Base-by-base conservation (phyloP, 768 basidiomycete genomes). In the Trametes elegans region DNA sequence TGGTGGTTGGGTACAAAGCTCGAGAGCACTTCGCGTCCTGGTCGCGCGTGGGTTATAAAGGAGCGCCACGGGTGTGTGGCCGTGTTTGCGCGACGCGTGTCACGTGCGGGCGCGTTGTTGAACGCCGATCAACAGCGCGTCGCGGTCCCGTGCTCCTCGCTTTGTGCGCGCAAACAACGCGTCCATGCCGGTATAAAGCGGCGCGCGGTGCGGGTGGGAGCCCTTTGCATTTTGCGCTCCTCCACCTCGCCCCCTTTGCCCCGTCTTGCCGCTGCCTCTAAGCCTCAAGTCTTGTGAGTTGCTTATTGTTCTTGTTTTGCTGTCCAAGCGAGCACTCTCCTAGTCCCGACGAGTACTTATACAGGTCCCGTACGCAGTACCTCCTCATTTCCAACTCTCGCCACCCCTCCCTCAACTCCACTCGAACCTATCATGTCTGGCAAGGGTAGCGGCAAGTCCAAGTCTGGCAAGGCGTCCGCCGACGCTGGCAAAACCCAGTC, bases 391-490 rank as follows among this genome's bases (percentile, higher is more conserved):
- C 24, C 43, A 53, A 42, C 58, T 50, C 40, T 27, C 51, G 31
- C 55, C 31, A 11, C 11, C 43, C 31, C n/a, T 23, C 38, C 0
- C 11, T 9, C 49, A 40, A 41, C 47, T 26, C 45, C 51, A 31
- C 42, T 43, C 60, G 55, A 41, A 35, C n/a, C 29, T 29, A 55
- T 40, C 54, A 73, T 73, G 73, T 75, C 74, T 65, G 75, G 74
- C 50, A 79, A 77, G 60, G 64, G 68, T 29, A 62, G 72, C 49
- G 84, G 84, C 50, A 89, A 89, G 72, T 82, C 85, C 43, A 76
- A 82, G 62, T 80, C 85, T 48, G 87, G 88, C 64, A 88, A 85
- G 74, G 76, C 79, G 29, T 58, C 71, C 27, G 78, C 78, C 32
- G 76, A 76, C 7, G 66, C 66, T 14, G 55, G 58, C 66, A 88